phyloP scores from a whole-genome alignment of 2,329 filamentous ascomycete genomes.

The Scytalidium sp. region DNA sequence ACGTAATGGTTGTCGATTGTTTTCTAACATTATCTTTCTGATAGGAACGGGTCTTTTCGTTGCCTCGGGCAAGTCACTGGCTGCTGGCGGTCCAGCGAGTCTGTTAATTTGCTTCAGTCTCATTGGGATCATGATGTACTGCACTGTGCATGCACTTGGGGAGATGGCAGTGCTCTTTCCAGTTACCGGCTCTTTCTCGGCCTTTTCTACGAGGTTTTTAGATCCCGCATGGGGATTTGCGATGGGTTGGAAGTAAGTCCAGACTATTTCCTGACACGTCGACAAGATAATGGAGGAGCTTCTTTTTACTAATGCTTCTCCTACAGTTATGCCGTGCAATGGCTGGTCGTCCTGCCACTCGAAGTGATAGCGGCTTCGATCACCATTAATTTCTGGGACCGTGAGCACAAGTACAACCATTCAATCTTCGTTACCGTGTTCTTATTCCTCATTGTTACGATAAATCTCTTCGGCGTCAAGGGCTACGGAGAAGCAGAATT shows the following conservation, averaged over 20 bases:
- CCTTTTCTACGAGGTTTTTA: slow-evolving; percentile 87
- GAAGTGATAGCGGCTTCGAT: slow-evolving; percentile 86
- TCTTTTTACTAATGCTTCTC: slow-evolving; percentile 6
- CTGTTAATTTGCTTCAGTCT: slow-evolving; percentile 74
- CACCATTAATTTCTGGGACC: slow-evolving; percentile 78
- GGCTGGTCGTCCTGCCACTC: slow-evolving; percentile 78
- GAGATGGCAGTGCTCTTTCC: slow-evolving; percentile 90
- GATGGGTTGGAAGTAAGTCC: slow-evolving; percentile 76
- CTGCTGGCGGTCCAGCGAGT: slow-evolving; percentile 73
- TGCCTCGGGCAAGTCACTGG: slow-evolving; percentile 70
- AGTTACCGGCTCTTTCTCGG: slow-evolving; percentile 86
- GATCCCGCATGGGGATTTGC: slow-evolving; percentile 94
- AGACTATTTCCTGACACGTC: neutral
- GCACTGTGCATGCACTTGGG: slow-evolving; percentile 85
- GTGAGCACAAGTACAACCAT: slow-evolving; percentile 48
- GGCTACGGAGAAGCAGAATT: slow-evolving; percentile 91
- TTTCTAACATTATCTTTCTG: slow-evolving; percentile 60
- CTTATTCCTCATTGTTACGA: slow-evolving; percentile 68
- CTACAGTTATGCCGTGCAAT: slow-evolving; percentile 78
- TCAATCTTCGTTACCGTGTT: slow-evolving; percentile 84
- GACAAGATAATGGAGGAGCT: neutral
- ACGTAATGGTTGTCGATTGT: slow-evolving; percentile 52
- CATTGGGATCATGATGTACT: slow-evolving; percentile 85
- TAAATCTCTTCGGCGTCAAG: slow-evolving; percentile 86
- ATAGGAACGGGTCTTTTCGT: slow-evolving; percentile 82